A percentile compares a stretch with the other conserved stretches of the same genome.
Evolutionary conservation across 2,329 filamentous ascomycete species (phyloP).

Genomic region (Penicillium occitanis): DNA sequence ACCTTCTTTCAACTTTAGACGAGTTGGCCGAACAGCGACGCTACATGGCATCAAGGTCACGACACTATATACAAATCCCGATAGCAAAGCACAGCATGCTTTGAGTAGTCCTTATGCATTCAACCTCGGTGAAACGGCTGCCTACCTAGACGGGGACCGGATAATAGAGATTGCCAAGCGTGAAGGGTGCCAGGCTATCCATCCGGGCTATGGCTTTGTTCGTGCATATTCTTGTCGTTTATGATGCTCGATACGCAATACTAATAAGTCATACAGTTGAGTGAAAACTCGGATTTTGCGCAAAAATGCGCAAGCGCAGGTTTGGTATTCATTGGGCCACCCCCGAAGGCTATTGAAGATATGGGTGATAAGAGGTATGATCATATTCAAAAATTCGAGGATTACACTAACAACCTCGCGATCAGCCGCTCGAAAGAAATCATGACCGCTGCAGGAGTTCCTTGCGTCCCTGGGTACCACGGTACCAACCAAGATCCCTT

Average conservation of each 20-base stretch:
- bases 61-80: constrained; percentile 91
- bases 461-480: constrained; percentile 95
- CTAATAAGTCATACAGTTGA: constrained; percentile 52
- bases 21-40: constrained; percentile 84
- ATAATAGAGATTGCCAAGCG: constrained; percentile 87
- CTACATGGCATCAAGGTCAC: constrained; percentile 89
- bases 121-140: constrained; percentile 77
- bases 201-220: constrained; percentile 90
- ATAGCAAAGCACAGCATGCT: constrained; percentile 84
- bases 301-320: constrained; percentile 84
- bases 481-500: constrained; percentile 72
- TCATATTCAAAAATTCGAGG: not conserved
- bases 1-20: constrained; percentile 40
- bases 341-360: constrained; percentile 69
- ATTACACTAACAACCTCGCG: not conserved
- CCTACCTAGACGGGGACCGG: constrained; percentile 88
- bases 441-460: constrained; percentile 92
- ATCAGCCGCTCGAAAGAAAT: constrained; percentile 80
- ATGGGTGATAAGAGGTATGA: constrained; percentile 88
- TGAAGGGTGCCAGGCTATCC: constrained; percentile 84
- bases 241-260: not conserved
- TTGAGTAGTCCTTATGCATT: constrained; percentile 79
- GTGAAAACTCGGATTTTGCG: constrained; percentile 90
- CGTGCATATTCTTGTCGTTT: constrained; percentile 23
- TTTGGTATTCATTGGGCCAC: constrained; percentile 90